Conservation (phyloP, 1,284 basidiomycete species). For the Ustilago tritici region DNA sequence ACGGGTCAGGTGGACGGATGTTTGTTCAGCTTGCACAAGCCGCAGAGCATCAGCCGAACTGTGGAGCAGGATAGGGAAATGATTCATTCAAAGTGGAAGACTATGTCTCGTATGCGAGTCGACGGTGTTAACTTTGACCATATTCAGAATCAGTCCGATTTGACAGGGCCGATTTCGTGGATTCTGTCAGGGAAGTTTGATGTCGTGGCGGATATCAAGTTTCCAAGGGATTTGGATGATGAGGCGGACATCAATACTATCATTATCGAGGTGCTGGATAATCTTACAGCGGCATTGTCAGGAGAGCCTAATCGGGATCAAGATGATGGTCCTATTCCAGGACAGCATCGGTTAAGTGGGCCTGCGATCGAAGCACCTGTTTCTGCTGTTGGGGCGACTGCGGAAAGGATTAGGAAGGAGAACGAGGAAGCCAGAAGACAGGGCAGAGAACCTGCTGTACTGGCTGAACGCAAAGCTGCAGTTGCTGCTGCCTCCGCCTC, state of each 20-base stretch:
- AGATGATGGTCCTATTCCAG: conserved; percentile 78
- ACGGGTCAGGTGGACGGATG: conserved; percentile 99
- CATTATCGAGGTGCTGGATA: conserved; percentile 89
- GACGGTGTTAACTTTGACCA: conserved; percentile 98
- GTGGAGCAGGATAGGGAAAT: conserved; percentile 75
- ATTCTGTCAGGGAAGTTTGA: conserved; percentile 96
- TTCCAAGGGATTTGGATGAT: conserved; percentile 84
- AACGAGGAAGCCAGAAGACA: conserved; percentile 44
- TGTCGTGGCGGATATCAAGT: conserved; percentile 94
- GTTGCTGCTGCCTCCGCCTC: not conserved
- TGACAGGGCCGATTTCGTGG: conserved; percentile 89
- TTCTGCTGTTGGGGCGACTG: conserved; percentile 61
- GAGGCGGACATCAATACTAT: conserved; percentile 82
- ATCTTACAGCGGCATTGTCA: conserved; percentile 73
- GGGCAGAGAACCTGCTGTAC: conserved; percentile 23
- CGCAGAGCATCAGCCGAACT: conserved; percentile 92
- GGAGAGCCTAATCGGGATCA: conserved; percentile 36
- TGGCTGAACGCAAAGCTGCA: conserved; percentile 15
- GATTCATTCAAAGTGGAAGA: conserved; percentile 78
- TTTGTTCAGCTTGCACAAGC: conserved; percentile 93
- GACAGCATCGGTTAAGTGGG: conserved; percentile 85
- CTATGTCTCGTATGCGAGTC: conserved; percentile 94
- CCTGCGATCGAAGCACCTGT: conserved; percentile 84
- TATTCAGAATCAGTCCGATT: conserved; percentile 82
- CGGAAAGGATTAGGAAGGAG: conserved; percentile 60